These are phyloP conservation scores for Phytophthora chlamydospora DNA, from an alignment of 352 stramenopile genomes.

Conservation along the genomic window DNA sequence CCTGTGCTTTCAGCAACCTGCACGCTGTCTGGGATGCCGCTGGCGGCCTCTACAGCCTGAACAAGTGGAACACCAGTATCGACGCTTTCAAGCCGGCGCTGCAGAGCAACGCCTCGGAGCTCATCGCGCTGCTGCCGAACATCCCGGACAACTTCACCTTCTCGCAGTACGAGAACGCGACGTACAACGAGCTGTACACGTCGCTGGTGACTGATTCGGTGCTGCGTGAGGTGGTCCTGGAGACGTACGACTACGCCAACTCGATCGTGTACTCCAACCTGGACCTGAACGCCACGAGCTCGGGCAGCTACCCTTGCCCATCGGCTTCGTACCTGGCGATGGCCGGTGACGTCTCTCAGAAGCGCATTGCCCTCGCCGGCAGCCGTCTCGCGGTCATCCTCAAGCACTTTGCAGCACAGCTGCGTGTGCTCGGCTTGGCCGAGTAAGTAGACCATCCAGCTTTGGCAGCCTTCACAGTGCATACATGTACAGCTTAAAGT, in stretches of 20 bases:
- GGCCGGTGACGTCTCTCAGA: slow-evolving; percentile 43
- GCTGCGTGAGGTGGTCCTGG: slow-evolving; percentile 43
- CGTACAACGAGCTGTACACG: slow-evolving; percentile 43
- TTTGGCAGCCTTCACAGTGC: too few species aligned
- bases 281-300: slow-evolving; percentile 39
- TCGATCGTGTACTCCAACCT: slow-evolving; percentile 47
- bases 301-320: slow-evolving; percentile 38
- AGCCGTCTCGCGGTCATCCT: slow-evolving; percentile 63
- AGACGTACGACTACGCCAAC: slow-evolving; percentile 55
- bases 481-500: too few species aligned
- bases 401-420: slow-evolving; percentile 57
- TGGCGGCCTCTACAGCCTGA: slow-evolving; percentile 53
- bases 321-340: slow-evolving; percentile 41
- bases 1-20: slow-evolving; percentile 65
- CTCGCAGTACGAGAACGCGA: slow-evolving; percentile 41
- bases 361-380: slow-evolving; percentile 56
- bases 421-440: slow-evolving; percentile 47
- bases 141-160: slow-evolving; percentile 48
- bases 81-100: slow-evolving; percentile 30
- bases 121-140: slow-evolving; percentile 42
- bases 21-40: slow-evolving; percentile 70
- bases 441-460: slow-evolving; percentile 18
- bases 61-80: slow-evolving; percentile 57
- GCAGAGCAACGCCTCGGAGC: slow-evolving; percentile 51
- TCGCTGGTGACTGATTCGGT: slow-evolving; percentile 35